Base-by-base conservation (phyloP, 2,329 filamentous ascomycete genomes). In the Aspergillus cejpii region DNA sequence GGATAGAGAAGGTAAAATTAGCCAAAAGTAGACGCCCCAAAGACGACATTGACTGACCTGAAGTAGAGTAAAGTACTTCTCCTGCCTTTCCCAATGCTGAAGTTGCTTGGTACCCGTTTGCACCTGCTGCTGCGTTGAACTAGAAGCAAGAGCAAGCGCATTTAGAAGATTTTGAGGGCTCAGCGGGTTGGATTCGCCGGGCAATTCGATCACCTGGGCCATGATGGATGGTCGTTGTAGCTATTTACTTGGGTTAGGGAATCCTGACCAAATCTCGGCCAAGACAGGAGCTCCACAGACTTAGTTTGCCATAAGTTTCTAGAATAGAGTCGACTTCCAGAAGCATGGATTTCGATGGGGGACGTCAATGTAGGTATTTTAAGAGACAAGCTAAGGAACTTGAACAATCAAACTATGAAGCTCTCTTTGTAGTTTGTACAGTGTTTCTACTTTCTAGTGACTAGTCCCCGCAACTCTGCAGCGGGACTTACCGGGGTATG, bases 131-230 rank as follows among this genome's bases (percentile, higher is more conserved):
- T 80, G 75, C 45, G 82, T 75, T 39, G 76, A 74, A 14, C 82
- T 83, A 33, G 78, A 78, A 26, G 83, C 83, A 44, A 78, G 73
- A 49, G 81, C 72, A 43, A 90, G 71, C 8, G 78, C 77, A 51
- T 78, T 77, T 59, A 79, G 81, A 20, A 90, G 76, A 61, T 82
- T 78, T 47, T 77, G 73, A 46, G 77, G 66, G 47, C 67, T 81
- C 51, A 90, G 72, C 43, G 85, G 85, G 55, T 76, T 88, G 36
- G 88, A 84, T 70, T 92, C 88, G 53, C 85, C 89, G 5, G 86
- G 78, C 48, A 88, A 81, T 71, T 94, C 88, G 61, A 94, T 81
- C 48, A 78, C 69, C 65, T 83, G 83, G 63, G 74, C 79, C 84
- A 87, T 87, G 59, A 48, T 52, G 50, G 56, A 47, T 63, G 45